These are phyloP conservation scores for Chloromonas sp. DNA, from an alignment of 163 green algal genomes.

Conservation along the genomic window DNA sequence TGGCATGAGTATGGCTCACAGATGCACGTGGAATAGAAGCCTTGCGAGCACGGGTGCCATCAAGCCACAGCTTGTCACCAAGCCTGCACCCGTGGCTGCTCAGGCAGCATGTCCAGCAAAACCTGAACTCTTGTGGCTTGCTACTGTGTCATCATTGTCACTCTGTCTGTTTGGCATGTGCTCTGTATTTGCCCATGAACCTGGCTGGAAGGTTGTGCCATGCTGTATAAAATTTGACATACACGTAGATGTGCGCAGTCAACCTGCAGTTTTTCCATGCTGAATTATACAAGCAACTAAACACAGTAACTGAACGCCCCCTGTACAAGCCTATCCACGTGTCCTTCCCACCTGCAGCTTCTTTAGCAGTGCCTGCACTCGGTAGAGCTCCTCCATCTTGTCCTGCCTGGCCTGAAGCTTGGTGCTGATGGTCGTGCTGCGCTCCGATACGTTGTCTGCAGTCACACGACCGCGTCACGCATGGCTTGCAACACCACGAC, in stretches of 20 bases:
- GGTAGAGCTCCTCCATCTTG: slow-evolving; percentile 82
- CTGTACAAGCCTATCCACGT: too few relatives aligned
- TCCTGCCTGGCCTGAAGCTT: slow-evolving; percentile 74
- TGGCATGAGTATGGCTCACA: neutral
- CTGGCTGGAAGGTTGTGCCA: neutral
- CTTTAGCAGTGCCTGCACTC: slow-evolving; percentile 54
- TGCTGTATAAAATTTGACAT: too few relatives aligned
- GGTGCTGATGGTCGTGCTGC: slow-evolving; percentile 69
- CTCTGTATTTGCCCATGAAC: neutral
- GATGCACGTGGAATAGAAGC: neutral
- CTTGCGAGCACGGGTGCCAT: neutral
- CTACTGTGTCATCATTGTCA: neutral
- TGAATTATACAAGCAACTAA: too few relatives aligned
- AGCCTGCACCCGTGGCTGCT: too few relatives aligned
- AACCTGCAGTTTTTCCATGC: too few relatives aligned
- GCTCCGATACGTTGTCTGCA: slow-evolving; percentile 63
- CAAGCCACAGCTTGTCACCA: too few relatives aligned
- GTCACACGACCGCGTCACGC: neutral
- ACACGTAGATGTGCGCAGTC: too few relatives aligned
- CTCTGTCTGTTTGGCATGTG: neutral
- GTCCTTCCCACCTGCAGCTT: slow-evolving; percentile 44
- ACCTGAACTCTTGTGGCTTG: neutral
- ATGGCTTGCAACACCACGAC: neutral
- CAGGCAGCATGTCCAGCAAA: too few relatives aligned
- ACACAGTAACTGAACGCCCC: too few relatives aligned